Evolutionary conservation across 257 asterid genomes (phyloP), one percentile per base, ranked within the genome.

Genomic region (Nicotiana noctiflora): DNA sequence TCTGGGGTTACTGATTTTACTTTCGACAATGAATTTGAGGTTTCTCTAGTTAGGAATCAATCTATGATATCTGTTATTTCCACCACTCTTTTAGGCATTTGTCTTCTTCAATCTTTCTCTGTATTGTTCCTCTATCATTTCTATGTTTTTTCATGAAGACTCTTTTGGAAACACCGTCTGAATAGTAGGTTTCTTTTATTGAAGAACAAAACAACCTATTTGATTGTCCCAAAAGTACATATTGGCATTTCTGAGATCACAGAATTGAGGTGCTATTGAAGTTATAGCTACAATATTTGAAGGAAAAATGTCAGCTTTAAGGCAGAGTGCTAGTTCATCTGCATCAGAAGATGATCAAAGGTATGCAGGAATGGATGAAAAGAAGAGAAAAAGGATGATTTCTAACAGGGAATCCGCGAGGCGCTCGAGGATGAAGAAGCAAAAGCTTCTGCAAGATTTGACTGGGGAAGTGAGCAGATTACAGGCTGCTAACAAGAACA

Each of bases 71-170:
- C 86, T 84, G 67, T 64, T 60, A 68, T 63, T 84, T 80, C 67
- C 78, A 79, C 81, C 11, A 76, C 81, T 37, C 77, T 79, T 57
- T 56, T 84, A 49, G 85, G 82, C 67, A 18, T 79, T 79, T 84
- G 85, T 81, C 44, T 87, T 51, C 86, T 83, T 65, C 97, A 93
- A 80, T 93, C 97, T 18, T 90, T 93, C 80, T 93, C 97, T 17
- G 93, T 90, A 0, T 88, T 93, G 9, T 93, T 93, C 77, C 97
- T 93, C 27, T 86, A 93, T 56, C 91, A 94, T 91, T 90, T 91
- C 81, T 91, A 93, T 76, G 89, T 84, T 80, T 87, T 90, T 68
- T 88, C 89, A 7, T 89, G 86, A 88, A 77, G 14, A 14, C 4
- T 46, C 15, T 37, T 13, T 17, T 34, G 10, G 44, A 29, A 15